These are phyloP conservation scores for Globisporangium iwayamae DNA, from an alignment of 352 stramenopile genomes.

Conservation along the genomic window DNA sequence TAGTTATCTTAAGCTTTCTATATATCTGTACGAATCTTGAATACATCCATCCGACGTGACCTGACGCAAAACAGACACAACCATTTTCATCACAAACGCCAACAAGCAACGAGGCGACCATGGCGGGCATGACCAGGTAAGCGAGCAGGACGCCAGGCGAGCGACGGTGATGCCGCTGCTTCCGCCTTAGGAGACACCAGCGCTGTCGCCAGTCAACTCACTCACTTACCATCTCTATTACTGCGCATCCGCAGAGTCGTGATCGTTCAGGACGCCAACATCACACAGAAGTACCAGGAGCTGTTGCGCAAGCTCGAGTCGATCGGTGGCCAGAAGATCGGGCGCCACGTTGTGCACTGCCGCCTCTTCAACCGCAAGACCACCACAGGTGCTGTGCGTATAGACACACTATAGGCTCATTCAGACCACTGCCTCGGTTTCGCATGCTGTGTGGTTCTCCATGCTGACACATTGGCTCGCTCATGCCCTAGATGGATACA, in stretches of 20 bases:
- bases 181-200: neutral
- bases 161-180: neutral
- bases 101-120: slow-evolving; percentile 19
- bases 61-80: too few relatives aligned
- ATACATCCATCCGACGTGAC: too few relatives aligned
- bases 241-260: slow-evolving; percentile 46
- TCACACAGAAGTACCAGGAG: slow-evolving; percentile 86
- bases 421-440: too few relatives aligned
- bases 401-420: neutral
- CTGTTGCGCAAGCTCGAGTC: slow-evolving; percentile 80
- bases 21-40: too few relatives aligned
- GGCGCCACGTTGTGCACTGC: slow-evolving; percentile 80
- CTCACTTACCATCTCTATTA: neutral
- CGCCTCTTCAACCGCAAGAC: slow-evolving; percentile 86
- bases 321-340: slow-evolving; percentile 77
- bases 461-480: neutral
- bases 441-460: neutral
- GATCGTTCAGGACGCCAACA: slow-evolving; percentile 76
- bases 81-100: neutral
- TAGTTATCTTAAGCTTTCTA: too few relatives aligned
- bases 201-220: neutral
- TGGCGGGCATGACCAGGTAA: slow-evolving; percentile 78
- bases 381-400: slow-evolving; percentile 37
- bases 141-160: neutral
- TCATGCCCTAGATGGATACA: slow-evolving; percentile 56